Conservation (phyloP, 306 rosid species). For the Cucumis hystrix region DNA sequence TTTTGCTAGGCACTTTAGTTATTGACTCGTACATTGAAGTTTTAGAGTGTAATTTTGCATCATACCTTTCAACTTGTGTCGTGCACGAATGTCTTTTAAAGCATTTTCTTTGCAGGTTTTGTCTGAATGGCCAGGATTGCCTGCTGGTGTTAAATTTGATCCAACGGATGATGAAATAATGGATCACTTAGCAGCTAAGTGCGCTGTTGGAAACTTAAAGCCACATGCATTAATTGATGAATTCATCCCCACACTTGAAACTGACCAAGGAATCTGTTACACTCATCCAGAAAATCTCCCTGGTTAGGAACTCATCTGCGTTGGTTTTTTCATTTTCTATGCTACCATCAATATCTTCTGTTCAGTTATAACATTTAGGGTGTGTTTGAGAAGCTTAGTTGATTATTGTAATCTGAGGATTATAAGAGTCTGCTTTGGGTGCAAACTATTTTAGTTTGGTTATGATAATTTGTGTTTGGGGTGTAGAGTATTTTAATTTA, state of each 20-base stretch:
- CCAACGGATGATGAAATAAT: constrained; percentile 66
- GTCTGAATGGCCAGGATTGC: constrained; percentile 86
- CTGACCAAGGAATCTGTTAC: constrained; percentile 56
- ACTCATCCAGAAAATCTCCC: constrained; percentile 87
- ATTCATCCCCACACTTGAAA: constrained; percentile 72
- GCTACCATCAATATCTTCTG: neutral
- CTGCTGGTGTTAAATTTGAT: constrained; percentile 83
- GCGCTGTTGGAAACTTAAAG: constrained; percentile 37
- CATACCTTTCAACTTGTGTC: neutral
- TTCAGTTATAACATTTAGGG: neutral
- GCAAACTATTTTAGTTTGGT: no score
- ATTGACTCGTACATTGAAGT: neutral
- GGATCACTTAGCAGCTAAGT: constrained; percentile 69
- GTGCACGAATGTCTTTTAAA: neutral
- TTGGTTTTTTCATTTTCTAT: neutral
- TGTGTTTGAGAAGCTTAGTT: no score
- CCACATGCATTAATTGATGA: constrained; percentile 57
- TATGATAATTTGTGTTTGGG: no score
- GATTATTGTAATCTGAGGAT: no score
- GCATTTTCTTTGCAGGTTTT: constrained; percentile 37
- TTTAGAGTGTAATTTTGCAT: neutral
- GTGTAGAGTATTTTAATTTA: no score
- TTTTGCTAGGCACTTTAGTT: neutral
- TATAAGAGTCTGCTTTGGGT: no score
- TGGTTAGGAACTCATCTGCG: constrained; percentile 23